Conservation (phyloP, 1,139 yeast genomes). For the Yamadazyma jaroonii region DNA sequence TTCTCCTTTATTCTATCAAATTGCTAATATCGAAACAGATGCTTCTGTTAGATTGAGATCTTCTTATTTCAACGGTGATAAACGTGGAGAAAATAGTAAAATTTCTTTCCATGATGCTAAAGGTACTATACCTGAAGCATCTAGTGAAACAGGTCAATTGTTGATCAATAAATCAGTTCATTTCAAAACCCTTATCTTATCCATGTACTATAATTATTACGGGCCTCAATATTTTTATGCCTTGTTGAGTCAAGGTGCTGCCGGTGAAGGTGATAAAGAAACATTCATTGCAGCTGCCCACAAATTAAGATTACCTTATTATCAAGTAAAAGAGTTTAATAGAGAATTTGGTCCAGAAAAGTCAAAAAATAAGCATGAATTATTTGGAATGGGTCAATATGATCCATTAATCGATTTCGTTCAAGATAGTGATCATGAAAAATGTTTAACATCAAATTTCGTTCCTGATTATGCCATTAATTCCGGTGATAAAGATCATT, state of each 20-base stretch:
- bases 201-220: conserved; percentile 54
- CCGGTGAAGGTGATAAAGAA: conserved; percentile 50
- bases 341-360: conserved; percentile 35
- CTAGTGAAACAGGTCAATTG: conserved; percentile 61
- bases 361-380: conserved; percentile 21
- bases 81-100: conserved; percentile 20
- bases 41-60: conserved; percentile 20
- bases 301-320: conserved; percentile 45
- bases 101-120: conserved; percentile 46
- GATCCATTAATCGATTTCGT: conserved; percentile 35
- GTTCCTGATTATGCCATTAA: conserved; percentile 21
- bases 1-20: conserved; percentile 31
- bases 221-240: conserved; percentile 37
- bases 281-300: conserved; percentile 62
- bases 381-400: conserved; percentile 39
- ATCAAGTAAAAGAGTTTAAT: conserved; percentile 48
- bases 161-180: conserved; percentile 52
- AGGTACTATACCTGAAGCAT: conserved; percentile 58
- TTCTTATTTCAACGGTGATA: conserved; percentile 27
- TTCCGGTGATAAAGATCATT: conserved; percentile 18
- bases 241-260: conserved; percentile 37
- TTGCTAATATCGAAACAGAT: conserved; percentile 25
- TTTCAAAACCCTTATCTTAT: conserved; percentile 46
- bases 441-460: conserved; percentile 13
- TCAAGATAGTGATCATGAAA: conserved; percentile 17